Conservation (phyloP, 306 rosid genomes). For the Casuarina cunninghamiana region DNA sequence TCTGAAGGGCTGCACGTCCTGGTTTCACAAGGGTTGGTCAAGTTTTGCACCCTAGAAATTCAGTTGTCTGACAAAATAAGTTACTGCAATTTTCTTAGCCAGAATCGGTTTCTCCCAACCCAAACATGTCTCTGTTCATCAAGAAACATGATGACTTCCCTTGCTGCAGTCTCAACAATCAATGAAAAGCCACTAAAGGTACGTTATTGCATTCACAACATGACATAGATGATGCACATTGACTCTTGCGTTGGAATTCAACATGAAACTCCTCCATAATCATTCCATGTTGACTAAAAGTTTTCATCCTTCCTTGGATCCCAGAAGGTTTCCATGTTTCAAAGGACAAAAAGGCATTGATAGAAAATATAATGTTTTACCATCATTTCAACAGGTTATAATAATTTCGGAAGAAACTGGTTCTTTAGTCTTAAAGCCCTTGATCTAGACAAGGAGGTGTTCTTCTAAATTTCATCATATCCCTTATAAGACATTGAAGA, state of each 20-base stretch:
- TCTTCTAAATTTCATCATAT: background rate
- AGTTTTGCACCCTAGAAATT: background rate
- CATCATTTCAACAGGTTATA: background rate
- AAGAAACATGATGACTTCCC: too few relatives aligned
- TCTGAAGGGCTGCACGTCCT: background rate
- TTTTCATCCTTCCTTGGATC: constrained; percentile 11
- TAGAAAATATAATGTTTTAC: background rate
- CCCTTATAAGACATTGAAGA: background rate
- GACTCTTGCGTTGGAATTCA: constrained; percentile 1
- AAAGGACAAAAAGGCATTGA: background rate
- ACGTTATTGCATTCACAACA: background rate
- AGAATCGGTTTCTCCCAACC: too few relatives aligned
- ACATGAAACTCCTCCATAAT: background rate
- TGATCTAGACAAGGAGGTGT: background rate
- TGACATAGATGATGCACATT: background rate
- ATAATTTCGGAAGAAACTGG: background rate
- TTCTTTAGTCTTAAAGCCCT: background rate
- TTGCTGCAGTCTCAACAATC: background rate
- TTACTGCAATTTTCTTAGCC: too few relatives aligned
- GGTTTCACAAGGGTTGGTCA: background rate
- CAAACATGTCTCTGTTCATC: too few relatives aligned
- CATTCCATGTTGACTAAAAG: background rate
- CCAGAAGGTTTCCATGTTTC: background rate
- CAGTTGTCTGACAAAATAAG: too few relatives aligned
- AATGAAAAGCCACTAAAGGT: background rate